A percentile compares a stretch with the other conserved stretches of the same genome.
Conservation (phyloP, 768 basidiomycete genomes). For the Russula emetica region DNA sequence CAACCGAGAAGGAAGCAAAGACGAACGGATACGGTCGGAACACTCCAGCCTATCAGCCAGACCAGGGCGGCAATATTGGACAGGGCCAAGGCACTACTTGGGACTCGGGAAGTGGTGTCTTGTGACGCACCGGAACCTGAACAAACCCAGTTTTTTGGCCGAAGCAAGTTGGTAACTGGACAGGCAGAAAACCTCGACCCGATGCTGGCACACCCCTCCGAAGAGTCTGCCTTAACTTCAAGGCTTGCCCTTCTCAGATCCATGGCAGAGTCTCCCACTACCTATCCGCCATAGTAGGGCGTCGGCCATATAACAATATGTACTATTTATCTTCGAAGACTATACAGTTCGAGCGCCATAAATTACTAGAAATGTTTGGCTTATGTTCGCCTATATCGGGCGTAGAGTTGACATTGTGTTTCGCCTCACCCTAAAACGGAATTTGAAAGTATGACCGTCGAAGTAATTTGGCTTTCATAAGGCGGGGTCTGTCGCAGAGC, state of each 20-base stretch:
- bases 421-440: neutral
- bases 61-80: constrained; percentile 26
- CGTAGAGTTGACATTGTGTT: neutral
- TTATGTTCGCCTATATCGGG: neutral
- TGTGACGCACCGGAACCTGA: constrained; percentile 14
- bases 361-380: neutral
- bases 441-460: too few species aligned
- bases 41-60: constrained; percentile 23
- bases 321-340: neutral
- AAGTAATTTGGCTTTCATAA: too few species aligned
- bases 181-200: constrained; percentile 3
- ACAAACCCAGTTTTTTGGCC: constrained; percentile 31
- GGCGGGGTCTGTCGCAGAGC: neutral
- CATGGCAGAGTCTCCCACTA: constrained; percentile 3
- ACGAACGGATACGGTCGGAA: constrained; percentile 5
- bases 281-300: neutral
- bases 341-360: neutral
- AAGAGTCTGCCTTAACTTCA: constrained; percentile 13
- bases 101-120: neutral
- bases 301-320: neutral
- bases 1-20: constrained; percentile 20
- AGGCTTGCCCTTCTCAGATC: constrained; percentile 22
- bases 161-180: constrained; percentile 26
- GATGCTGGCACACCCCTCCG: neutral
- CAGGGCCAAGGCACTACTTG: constrained; percentile 26